Conservation (phyloP, 345 rosid species). For the Laguncularia racemosa region DNA sequence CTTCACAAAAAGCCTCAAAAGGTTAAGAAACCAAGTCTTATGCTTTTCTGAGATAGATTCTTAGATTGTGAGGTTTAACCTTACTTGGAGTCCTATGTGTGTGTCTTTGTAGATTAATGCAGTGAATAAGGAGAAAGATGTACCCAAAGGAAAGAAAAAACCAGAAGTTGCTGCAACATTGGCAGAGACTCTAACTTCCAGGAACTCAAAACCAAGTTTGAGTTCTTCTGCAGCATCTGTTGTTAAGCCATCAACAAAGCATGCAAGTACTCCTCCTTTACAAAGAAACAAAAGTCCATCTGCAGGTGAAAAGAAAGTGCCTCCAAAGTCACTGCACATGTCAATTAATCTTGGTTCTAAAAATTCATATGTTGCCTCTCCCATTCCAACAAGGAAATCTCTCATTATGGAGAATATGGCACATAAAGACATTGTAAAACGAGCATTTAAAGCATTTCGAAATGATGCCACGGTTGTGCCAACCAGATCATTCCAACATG, state of each 20-base stretch:
- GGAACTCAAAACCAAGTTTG: slow-evolving; percentile 35
- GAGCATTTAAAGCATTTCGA: slow-evolving; percentile 78
- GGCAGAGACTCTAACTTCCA: slow-evolving; percentile 1
- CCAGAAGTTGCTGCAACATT: slow-evolving; percentile 10
- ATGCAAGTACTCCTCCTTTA: slow-evolving; percentile 20
- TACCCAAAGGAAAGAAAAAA: slow-evolving; percentile 24
- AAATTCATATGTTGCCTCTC: slow-evolving; percentile 28
- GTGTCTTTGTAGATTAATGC: slow-evolving; percentile 29
- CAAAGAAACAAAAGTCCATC: slow-evolving; percentile 28
- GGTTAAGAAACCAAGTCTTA: slow-evolving; percentile 26
- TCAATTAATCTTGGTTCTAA: slow-evolving; percentile 51
- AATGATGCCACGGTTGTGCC: slow-evolving; percentile 28
- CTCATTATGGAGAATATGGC: slow-evolving; percentile 88
- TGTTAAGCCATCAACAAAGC: slow-evolving; percentile 31
- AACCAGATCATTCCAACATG: slow-evolving; percentile 32
- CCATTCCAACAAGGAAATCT: slow-evolving; percentile 42
- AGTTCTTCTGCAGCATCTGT: slow-evolving; percentile 24
- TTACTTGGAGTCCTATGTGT: background rate
- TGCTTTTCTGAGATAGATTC: background rate
- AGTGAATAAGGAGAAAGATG: slow-evolving; percentile 22
- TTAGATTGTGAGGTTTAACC: too few relatives aligned
- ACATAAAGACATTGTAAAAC: slow-evolving; percentile 89
- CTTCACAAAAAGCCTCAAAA: slow-evolving; percentile 32
- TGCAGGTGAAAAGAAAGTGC: slow-evolving; percentile 35
- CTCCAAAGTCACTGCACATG: slow-evolving; percentile 69